Evolutionary conservation across 441 rosid species (phyloP).

Genomic region (Erysimum cheiri): DNA sequence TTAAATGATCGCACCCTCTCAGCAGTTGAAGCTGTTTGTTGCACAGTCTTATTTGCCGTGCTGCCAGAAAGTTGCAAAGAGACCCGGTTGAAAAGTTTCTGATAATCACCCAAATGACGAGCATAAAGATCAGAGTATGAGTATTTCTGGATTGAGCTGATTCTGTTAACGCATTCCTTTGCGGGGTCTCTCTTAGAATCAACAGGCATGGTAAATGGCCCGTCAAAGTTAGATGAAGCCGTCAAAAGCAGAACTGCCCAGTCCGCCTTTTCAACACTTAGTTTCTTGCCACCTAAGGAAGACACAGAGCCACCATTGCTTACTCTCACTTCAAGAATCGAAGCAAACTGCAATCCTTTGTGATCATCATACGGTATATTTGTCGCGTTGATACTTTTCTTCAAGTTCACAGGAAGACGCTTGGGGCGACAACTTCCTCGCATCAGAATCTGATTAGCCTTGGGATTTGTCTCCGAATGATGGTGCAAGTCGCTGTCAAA

Average conservation of each 20-base stretch:
- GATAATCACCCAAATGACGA: conserved; percentile 76
- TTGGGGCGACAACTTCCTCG: conserved; percentile 74
- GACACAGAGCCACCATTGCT: conserved; percentile 55
- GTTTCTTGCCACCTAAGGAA: conserved; percentile 60
- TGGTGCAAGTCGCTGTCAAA: conserved; percentile 72
- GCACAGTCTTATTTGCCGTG: conserved; percentile 40
- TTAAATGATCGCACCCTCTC: conserved; percentile 86
- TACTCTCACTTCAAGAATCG: conserved; percentile 68
- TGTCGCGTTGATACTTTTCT: conserved; percentile 41
- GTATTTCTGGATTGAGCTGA: conserved; percentile 53
- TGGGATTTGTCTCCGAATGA: conserved; percentile 50
- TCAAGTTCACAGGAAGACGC: conserved; percentile 60
- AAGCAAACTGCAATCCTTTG: conserved; percentile 74
- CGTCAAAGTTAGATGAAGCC: conserved; percentile 88
- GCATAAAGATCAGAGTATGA: conserved; percentile 70
- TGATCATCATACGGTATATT: conserved; percentile 53
- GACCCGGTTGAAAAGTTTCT: conserved; percentile 77
- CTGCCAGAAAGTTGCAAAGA: conserved; percentile 67
- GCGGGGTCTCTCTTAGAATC: conserved; percentile 74
- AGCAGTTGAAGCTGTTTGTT: conserved; percentile 57
- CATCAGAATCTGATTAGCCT: conserved; percentile 64
- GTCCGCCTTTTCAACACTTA: conserved; percentile 71
- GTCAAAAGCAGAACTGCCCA: conserved; percentile 76
- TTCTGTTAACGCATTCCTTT: conserved; percentile 52
- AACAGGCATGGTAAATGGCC: conserved; percentile 72